These are phyloP conservation scores for Sinapis alba DNA, from an alignment of 441 rosid species.

Conservation along the genomic window DNA sequence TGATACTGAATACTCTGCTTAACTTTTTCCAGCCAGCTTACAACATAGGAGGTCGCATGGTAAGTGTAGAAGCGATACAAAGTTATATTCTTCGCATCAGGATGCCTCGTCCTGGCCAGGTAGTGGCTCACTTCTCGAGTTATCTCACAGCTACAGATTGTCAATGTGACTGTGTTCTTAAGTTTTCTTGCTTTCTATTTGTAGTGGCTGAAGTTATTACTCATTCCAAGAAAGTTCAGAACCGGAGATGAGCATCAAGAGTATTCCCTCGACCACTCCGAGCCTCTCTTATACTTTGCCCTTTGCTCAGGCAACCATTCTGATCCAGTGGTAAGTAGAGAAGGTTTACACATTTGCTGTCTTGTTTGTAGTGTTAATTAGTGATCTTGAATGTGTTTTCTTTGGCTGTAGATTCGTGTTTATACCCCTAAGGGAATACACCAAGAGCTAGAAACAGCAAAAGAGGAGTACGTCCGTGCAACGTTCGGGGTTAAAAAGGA, in stretches of 20 bases:
- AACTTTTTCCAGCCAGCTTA: slow-evolving; percentile 66
- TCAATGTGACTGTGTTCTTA: slow-evolving; percentile 4
- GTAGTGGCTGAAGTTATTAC: slow-evolving; percentile 80
- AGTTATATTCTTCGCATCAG: slow-evolving; percentile 72
- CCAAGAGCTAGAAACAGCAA: slow-evolving; percentile 80
- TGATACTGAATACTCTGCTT: too few relatives aligned
- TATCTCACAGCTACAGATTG: neutral
- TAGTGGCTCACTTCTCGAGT: slow-evolving; percentile 18
- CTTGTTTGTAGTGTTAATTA: neutral
- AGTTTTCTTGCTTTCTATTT: slow-evolving; percentile 4
- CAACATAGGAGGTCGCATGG: slow-evolving; percentile 78
- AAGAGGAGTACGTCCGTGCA: slow-evolving; percentile 80
- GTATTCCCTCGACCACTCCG: slow-evolving; percentile 66
- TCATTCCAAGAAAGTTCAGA: slow-evolving; percentile 76
- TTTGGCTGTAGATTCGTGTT: slow-evolving; percentile 61
- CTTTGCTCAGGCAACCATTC: slow-evolving; percentile 90
- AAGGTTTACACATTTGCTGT: neutral
- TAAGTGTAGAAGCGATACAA: slow-evolving; percentile 74
- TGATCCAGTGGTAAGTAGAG: slow-evolving; percentile 78
- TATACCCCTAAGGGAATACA: slow-evolving; percentile 70
- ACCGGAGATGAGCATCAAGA: slow-evolving; percentile 66
- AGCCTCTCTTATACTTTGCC: slow-evolving; percentile 76
- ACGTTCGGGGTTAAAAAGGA: slow-evolving; percentile 71
- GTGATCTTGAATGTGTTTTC: slow-evolving; percentile 18
- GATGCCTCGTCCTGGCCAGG: slow-evolving; percentile 93